phyloP scores from a whole-genome alignment of 1,284 basidiomycete genomes.

The Leccinum griseonigrum region DNA sequence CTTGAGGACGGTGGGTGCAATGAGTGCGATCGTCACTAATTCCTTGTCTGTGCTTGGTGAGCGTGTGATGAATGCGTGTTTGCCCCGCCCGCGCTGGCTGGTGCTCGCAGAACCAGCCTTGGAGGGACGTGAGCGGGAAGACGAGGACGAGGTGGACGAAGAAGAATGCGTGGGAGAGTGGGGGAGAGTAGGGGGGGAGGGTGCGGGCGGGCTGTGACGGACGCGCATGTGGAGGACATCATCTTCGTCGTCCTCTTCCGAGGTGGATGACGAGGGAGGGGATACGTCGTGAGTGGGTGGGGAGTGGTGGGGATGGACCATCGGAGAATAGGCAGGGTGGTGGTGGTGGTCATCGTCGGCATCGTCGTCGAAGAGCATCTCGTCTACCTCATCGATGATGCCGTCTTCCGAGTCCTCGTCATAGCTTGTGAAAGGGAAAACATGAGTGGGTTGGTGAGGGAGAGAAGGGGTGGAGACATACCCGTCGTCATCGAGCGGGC shows the following conservation, averaged over 20 bases:
- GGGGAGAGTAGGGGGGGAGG: constrained; percentile 9
- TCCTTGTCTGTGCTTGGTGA: constrained; percentile 47
- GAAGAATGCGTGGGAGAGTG: constrained; percentile 35
- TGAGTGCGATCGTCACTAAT: constrained; percentile 88
- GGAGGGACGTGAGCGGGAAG: constrained; percentile 31
- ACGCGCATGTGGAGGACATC: constrained; percentile 29
- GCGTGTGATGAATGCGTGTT: constrained; percentile 32
- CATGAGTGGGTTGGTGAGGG: constrained; percentile 7
- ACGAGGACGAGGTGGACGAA: constrained; percentile 38
- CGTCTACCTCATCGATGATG: constrained; percentile 36
- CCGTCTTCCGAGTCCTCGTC: constrained; percentile 61
- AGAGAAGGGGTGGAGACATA: constrained; percentile 34
- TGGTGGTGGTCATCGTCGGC: constrained; percentile 12
- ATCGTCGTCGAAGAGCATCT: constrained; percentile 32
- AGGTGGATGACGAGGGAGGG: constrained; percentile 37
- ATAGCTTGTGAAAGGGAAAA: constrained; percentile 40
- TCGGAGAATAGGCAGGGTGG: constrained; percentile 12
- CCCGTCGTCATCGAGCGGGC: constrained; percentile 56
- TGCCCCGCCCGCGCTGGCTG: constrained; percentile 1
- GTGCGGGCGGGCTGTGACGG: constrained; percentile 17
- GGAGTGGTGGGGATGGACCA: constrained; percentile 18
- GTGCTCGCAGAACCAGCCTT: constrained; percentile 12
- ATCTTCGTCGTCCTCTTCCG: constrained; percentile 32
- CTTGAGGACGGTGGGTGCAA: constrained; percentile 93
- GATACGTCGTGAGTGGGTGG: constrained; percentile 25